Evolutionary conservation across 2,329 filamentous ascomycete genomes (phyloP), one percentile per base, ranked within the genome.

Genomic region (Monosporascus sp.): DNA sequence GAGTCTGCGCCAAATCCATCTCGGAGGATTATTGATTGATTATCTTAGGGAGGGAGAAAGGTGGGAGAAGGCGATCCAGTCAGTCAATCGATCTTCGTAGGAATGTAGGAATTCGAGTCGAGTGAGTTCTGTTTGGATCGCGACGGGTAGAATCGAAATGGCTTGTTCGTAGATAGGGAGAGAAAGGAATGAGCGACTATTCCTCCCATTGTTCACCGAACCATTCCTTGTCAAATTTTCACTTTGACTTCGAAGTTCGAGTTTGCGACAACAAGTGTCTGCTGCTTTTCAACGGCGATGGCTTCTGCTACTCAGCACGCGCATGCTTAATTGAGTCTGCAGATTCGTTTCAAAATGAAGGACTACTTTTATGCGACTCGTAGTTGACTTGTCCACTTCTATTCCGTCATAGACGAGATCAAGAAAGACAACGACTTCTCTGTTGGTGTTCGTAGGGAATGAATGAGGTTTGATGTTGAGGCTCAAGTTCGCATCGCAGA

Each of bases 1-100:
- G 85, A 41, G 87, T 86, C 69, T 91, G 77, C n/a, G 79, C 78
- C 55, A 81, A 70, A 68, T 81, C 78, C 76, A 81, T 78, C 37
- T 49, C 50, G 46, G 37, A 17, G 9, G 19, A 20, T 16, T 16
- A 46, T 6, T 43, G 19, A 6, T 16, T 43, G 22, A 31, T 46
- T 43, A 19, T 17, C 31, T 17, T 46, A 16, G 6, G 37, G 43
- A 52, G 26, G 22, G 4, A 48, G 3, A 37, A 7, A 11, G 17
- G 11, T 26, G 11, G 7, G 48, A 27, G 27, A 20, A 26, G 24
- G 48, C 7, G 11, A 37, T 37, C 3, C 26, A 48, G 20, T 26
- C 11, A 20, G 5, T 19, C 19, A 24, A 20, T 14, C 40, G 17
- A 20, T 11, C 14, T 35, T 14, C 31, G 31, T 35, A 35, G 9